Conservation (phyloP, 768 basidiomycete species). For the Boletus rex-veris region DNA sequence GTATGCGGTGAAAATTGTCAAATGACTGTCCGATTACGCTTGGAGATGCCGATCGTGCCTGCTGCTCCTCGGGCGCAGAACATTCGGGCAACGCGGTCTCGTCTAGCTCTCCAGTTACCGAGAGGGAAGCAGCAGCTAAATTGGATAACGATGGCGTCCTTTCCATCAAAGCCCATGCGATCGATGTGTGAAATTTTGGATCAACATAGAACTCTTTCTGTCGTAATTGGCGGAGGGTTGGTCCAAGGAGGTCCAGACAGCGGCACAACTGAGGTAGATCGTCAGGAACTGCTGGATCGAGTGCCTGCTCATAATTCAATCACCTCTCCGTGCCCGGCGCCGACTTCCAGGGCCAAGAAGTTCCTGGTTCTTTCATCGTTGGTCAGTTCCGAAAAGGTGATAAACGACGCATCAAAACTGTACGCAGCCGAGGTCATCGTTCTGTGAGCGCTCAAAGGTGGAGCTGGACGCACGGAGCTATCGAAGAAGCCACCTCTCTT, state of each 20-base stretch:
- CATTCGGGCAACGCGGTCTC: background rate
- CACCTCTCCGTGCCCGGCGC: conserved; percentile 81
- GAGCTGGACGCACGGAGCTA: conserved; percentile 40
- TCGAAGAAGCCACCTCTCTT: conserved; percentile 45
- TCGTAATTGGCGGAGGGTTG: conserved; percentile 55
- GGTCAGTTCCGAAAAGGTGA: conserved; percentile 60
- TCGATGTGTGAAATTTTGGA: conserved; percentile 85
- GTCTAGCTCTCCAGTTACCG: background rate
- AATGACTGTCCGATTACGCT: conserved; percentile 6
- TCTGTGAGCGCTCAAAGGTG: conserved; percentile 1
- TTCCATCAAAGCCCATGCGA: conserved; percentile 80
- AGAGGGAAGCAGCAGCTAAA: conserved; percentile 1
- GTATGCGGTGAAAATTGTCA: conserved; percentile 44
- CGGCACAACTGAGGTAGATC: conserved; percentile 48
- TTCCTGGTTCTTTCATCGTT: conserved; percentile 82
- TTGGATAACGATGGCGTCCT: conserved; percentile 3
- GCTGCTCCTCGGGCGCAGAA: conserved; percentile 3
- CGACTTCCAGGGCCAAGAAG: conserved; percentile 79
- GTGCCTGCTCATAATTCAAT: conserved; percentile 11
- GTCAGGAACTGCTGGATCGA: conserved; percentile 7
- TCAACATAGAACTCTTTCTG: conserved; percentile 77
- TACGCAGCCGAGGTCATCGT: conserved; percentile 7
- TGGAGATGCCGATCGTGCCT: conserved; percentile 1
- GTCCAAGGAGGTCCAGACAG: conserved; percentile 54
- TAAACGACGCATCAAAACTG: conserved; percentile 75